phyloP scores from a whole-genome alignment of 768 basidiomycete genomes.

The Podaxis carcinomalis region DNA sequence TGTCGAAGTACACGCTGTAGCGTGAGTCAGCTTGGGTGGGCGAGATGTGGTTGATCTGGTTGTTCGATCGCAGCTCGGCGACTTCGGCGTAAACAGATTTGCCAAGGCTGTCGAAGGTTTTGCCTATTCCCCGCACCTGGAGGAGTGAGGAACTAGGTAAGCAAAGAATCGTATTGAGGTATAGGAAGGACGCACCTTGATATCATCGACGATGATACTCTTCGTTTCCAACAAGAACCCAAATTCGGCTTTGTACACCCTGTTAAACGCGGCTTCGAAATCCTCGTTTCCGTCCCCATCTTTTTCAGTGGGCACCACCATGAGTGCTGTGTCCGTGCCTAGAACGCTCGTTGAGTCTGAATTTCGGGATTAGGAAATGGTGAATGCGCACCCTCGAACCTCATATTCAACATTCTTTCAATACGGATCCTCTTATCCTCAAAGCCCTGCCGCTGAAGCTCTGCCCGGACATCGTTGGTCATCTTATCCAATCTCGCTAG shows the following conservation, averaged over 20 bases:
- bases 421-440: conserved; percentile 62
- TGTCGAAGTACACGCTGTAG: conserved; percentile 80
- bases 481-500: conserved; percentile 67
- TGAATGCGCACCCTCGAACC: conserved; percentile 50
- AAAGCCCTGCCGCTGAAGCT: conserved; percentile 81
- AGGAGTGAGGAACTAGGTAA: not conserved
- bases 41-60: conserved; percentile 22
- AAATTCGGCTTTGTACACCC: conserved; percentile 81
- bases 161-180: not conserved
- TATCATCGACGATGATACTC: conserved; percentile 82
- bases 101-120: conserved; percentile 80
- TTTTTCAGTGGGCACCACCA: conserved; percentile 58
- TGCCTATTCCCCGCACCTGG: conserved; percentile 79
- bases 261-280: conserved; percentile 76
- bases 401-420: conserved; percentile 88
- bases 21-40: conserved; percentile 47
- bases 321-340: conserved; percentile 89
- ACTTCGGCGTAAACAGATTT: conserved; percentile 78
- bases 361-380: not conserved
- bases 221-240: conserved; percentile 89
- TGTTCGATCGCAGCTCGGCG: conserved; percentile 34
- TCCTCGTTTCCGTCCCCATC: conserved; percentile 60
- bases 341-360: not conserved
- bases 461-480: conserved; percentile 53
- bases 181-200: conserved; percentile 52